Base-by-base conservation (phyloP, 306 rosid genomes). In the Quercus dentata region DNA sequence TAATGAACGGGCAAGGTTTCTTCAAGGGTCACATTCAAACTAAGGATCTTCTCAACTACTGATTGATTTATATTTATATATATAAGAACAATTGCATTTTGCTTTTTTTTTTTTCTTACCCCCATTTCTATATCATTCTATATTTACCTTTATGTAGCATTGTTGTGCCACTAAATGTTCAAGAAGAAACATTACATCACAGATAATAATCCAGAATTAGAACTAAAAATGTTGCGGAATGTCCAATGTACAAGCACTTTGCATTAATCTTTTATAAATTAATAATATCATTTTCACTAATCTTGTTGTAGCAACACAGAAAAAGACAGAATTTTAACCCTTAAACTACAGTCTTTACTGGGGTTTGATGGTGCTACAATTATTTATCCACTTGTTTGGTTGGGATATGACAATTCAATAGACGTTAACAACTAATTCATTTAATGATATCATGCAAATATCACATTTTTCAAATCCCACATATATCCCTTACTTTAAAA, bases 191-290 rank as follows among this genome's bases (percentile, higher is more conserved):
- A 87, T 90, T 86, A 57, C 96, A 86, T 87, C 96, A 88, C 80
- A 72, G 64, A 77, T 80, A 69, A 89, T 82, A 81, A 85, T 79
- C 87, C 84, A 65, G 78, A 68, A 68, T 58, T 46, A 73, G 76
- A 74, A 76, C 80, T 75, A 41, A 23, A 69, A 25, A 35, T 30
- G 64, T 83, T 81, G 65, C 70, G 82, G 78, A 74, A 83, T 78
- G 85, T 87, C 86, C 91, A 89, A 89, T 91, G 91, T 88, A 83
- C 81, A 78, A 76, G 86, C 97, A 91, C 91, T 88, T 63, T n/a
- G 75, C 70, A 54, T 80, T 17, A 73, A 70, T 68, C 25, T 58
- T 13, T 46, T 57, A 1, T 35, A 49, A 58, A 52, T 79, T 63
- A 67, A 82, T 74, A 67, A 83, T 71, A 71, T 75, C 76, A 30